phyloP scores from a whole-genome alignment of 139 green algal species.

The Raphidocelis subcapitata region DNA sequence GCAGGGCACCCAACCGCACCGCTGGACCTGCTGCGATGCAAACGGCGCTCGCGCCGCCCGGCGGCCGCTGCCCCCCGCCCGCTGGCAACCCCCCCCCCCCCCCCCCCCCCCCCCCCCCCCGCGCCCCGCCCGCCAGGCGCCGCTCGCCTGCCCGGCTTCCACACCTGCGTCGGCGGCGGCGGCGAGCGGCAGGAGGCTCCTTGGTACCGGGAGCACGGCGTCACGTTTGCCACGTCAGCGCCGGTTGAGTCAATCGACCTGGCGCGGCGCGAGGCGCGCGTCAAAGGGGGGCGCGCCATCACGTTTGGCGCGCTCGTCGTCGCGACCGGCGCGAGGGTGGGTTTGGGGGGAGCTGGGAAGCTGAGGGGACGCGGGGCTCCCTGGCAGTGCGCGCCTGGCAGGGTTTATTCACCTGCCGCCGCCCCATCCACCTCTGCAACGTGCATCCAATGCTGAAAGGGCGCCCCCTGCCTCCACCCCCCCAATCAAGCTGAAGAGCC shows the following conservation, averaged over 20 bases:
- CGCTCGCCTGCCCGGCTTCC: constrained; percentile 89
- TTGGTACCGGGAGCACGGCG: constrained; percentile 84
- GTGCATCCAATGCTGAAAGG: no score
- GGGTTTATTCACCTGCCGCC: no score
- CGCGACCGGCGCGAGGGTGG: constrained; percentile 76
- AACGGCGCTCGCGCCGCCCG: background rate
- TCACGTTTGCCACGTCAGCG: background rate
- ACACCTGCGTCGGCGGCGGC: constrained; percentile 90
- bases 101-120: background rate
- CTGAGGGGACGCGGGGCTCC: no score
- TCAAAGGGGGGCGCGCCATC: constrained; percentile 63
- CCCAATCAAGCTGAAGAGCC: no score
- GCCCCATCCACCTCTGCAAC: no score
- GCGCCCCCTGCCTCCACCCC: no score
- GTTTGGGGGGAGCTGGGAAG: background rate
- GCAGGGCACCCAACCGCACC: background rate
- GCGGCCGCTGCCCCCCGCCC: background rate
- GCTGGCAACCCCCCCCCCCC: background rate
- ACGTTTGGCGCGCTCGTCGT: constrained; percentile 86
- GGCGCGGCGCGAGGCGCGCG: no score
- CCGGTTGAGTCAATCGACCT: no score
- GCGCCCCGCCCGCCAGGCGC: constrained; percentile 30
- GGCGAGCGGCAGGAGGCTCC: constrained; percentile 70
- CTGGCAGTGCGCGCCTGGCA: no score
- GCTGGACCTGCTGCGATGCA: background rate